A percentile compares a stretch with the other conserved stretches of the same genome.
phyloP scores from a whole-genome alignment of 306 rosid species.

The Hippophae gyantsensis region DNA sequence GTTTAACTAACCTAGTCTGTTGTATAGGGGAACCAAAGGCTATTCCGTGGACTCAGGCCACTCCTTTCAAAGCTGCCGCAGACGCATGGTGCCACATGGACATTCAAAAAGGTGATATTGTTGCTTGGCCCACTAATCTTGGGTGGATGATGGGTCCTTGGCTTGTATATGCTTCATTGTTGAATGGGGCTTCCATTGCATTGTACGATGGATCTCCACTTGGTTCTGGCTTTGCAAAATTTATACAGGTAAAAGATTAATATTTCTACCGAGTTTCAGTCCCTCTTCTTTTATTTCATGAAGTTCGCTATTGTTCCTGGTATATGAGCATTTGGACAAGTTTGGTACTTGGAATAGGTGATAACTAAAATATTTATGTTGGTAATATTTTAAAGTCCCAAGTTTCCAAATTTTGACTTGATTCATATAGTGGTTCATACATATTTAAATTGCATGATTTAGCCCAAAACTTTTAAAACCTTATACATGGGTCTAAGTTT shows the following conservation, averaged over 20 bases:
- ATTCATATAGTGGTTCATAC: no score
- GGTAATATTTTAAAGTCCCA: no score
- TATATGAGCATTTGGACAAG: not conserved
- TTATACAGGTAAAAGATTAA: slow-evolving; percentile 58
- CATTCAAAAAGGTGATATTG: slow-evolving; percentile 66
- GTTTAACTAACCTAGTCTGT: slow-evolving; percentile 19
- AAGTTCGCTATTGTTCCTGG: not conserved
- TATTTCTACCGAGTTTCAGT: not conserved
- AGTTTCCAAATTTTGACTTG: no score
- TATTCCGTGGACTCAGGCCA: slow-evolving; percentile 78
- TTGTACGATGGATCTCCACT: slow-evolving; percentile 83
- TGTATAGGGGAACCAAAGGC: slow-evolving; percentile 91
- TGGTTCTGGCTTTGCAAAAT: slow-evolving; percentile 80
- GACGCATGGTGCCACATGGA: slow-evolving; percentile 96
- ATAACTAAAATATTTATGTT: no score
- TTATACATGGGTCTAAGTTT: no score
- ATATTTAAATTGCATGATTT: no score
- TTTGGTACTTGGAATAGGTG: not conserved
- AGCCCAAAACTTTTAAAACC: no score
- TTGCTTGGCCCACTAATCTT: slow-evolving; percentile 95
- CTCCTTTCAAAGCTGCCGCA: slow-evolving; percentile 92
- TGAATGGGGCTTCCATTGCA: slow-evolving; percentile 91
- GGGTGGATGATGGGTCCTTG: slow-evolving; percentile 99
- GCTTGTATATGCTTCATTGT: slow-evolving; percentile 84
- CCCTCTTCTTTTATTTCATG: not conserved